These are phyloP conservation scores for Penicillium egyptiacum DNA, from an alignment of 495 filamentous ascomycete species.

Conservation along the genomic window DNA sequence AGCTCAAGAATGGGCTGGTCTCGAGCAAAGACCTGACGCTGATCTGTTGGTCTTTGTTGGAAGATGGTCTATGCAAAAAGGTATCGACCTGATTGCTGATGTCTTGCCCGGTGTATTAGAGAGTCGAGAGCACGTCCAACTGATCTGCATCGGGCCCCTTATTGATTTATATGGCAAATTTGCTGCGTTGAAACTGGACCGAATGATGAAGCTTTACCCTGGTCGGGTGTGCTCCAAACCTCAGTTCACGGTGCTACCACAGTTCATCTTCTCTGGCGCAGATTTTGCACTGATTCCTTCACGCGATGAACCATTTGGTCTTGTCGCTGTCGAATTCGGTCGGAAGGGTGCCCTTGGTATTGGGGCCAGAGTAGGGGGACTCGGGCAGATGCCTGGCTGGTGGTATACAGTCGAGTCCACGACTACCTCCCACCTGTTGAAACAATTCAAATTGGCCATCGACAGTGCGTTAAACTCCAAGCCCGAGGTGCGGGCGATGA, in stretches of 20 bases:
- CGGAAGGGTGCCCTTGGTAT: slow-evolving; percentile 76
- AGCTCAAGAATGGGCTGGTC: slow-evolving; percentile 75
- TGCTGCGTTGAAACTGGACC: slow-evolving; percentile 68
- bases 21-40: slow-evolving; percentile 63
- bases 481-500: slow-evolving; percentile 56
- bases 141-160: slow-evolving; percentile 70
- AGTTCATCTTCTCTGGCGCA: slow-evolving; percentile 74
- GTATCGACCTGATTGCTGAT: slow-evolving; percentile 75
- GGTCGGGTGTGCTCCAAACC: slow-evolving; percentile 75
- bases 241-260: slow-evolving; percentile 71
- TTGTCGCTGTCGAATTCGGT: slow-evolving; percentile 81
- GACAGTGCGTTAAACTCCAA: slow-evolving; percentile 64
- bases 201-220: slow-evolving; percentile 74
- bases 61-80: slow-evolving; percentile 78
- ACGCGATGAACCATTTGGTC: slow-evolving; percentile 76
- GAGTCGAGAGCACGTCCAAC: slow-evolving; percentile 61
- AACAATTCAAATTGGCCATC: slow-evolving; percentile 72
- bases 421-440: slow-evolving; percentile 65
- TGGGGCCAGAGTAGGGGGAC: slow-evolving; percentile 63
- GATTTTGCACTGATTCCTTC: slow-evolving; percentile 80
- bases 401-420: slow-evolving; percentile 70
- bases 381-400: slow-evolving; percentile 81
- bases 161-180: slow-evolving; percentile 81
- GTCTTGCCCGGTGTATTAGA: slow-evolving; percentile 73
- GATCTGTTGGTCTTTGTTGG: slow-evolving; percentile 79